These are phyloP conservation scores for Nakataea oryzae DNA, from an alignment of 2,329 filamentous ascomycete genomes.

Conservation along the genomic window DNA sequence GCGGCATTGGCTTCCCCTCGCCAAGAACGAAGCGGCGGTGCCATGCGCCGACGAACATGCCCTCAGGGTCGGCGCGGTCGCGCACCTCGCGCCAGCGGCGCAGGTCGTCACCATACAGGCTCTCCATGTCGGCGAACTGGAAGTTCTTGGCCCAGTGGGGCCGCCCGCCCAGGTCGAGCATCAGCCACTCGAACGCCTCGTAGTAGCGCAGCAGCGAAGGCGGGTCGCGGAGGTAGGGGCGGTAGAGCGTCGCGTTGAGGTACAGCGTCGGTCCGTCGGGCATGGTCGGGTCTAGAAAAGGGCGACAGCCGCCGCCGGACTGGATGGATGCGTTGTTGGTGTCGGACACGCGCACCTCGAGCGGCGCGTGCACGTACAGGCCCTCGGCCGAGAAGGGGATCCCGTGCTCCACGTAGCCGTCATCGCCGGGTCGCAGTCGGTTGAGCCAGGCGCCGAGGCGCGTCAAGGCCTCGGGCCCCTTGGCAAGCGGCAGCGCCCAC, in stretches of 20 bases:
- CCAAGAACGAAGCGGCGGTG: slow-evolving; percentile 59
- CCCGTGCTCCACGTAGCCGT: slow-evolving; percentile 42
- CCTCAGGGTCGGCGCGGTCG: slow-evolving; percentile 57
- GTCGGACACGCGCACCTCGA: slow-evolving; percentile 68
- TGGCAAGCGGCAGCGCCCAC: slow-evolving; percentile 82
- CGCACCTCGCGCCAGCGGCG: slow-evolving; percentile 52
- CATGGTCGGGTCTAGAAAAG: slow-evolving; percentile 51
- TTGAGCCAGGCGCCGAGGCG: slow-evolving; percentile 82
- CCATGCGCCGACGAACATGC: slow-evolving; percentile 83
- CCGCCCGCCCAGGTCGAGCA: slow-evolving; percentile 63
- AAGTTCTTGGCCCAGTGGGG: slow-evolving; percentile 85
- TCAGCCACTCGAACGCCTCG: slow-evolving; percentile 71
- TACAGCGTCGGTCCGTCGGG: slow-evolving; percentile 58
- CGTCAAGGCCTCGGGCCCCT: slow-evolving; percentile 76
- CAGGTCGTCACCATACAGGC: slow-evolving; percentile 53
- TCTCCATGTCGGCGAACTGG: slow-evolving; percentile 42
- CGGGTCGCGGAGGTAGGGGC: slow-evolving; percentile 61
- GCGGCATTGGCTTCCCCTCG: slow-evolving; percentile 11
- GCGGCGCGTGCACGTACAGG: slow-evolving; percentile 65
- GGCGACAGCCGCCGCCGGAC: slow-evolving; percentile 10
- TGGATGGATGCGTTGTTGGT: slow-evolving; percentile 31
- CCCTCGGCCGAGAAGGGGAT: slow-evolving; percentile 62
- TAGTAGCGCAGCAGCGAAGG: slow-evolving; percentile 62
- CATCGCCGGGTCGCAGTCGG: slow-evolving; percentile 44
- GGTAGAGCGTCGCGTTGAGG: slow-evolving; percentile 71